Evolutionary conservation across 1,139 yeast genomes (phyloP).

Genomic region (Arxiozyma telluris): DNA sequence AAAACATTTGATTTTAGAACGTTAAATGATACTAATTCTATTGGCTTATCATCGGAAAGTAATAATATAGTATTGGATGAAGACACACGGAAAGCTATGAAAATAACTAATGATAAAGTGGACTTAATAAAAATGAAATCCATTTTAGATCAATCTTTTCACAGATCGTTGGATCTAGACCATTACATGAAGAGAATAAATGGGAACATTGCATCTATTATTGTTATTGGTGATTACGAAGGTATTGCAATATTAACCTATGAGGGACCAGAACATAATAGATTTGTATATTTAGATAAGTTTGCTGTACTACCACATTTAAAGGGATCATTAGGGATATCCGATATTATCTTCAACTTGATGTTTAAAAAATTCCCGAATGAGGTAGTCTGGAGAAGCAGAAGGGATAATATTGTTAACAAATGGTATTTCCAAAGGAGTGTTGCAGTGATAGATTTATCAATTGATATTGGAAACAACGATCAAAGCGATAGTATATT

Average conservation of each 20-base stretch:
- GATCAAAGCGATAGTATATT: slow-evolving; percentile 26
- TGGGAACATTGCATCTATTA: slow-evolving; percentile 59
- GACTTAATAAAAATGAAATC: slow-evolving; percentile 48
- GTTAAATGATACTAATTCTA: slow-evolving; percentile 23
- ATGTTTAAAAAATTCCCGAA: slow-evolving; percentile 59
- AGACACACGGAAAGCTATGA: neutral
- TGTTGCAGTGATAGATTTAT: slow-evolving; percentile 42
- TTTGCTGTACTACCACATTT: slow-evolving; percentile 77
- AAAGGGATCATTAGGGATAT: slow-evolving; percentile 89
- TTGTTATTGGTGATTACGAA: slow-evolving; percentile 88
- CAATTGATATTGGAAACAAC: slow-evolving; percentile 35
- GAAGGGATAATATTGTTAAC: slow-evolving; percentile 80
- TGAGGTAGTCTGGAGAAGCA: slow-evolving; percentile 84
- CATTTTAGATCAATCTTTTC: slow-evolving; percentile 74
- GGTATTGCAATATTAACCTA: slow-evolving; percentile 91
- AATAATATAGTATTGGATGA: neutral
- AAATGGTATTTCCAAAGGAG: slow-evolving; percentile 97
- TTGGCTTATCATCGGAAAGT: slow-evolving; percentile 19
- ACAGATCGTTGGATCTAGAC: slow-evolving; percentile 51
- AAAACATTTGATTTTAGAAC: slow-evolving; percentile 34
- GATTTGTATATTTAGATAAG: slow-evolving; percentile 70
- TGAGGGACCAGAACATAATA: slow-evolving; percentile 38
- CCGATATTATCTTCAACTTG: slow-evolving; percentile 83
- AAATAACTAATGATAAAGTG: slow-evolving; percentile 32
- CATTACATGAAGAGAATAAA: slow-evolving; percentile 60